Percentiles rank a stretch among this genome's conserved stretches.
phyloP scores from a whole-genome alignment of 805 yeast species.

The Hanseniaspora singularis region DNA sequence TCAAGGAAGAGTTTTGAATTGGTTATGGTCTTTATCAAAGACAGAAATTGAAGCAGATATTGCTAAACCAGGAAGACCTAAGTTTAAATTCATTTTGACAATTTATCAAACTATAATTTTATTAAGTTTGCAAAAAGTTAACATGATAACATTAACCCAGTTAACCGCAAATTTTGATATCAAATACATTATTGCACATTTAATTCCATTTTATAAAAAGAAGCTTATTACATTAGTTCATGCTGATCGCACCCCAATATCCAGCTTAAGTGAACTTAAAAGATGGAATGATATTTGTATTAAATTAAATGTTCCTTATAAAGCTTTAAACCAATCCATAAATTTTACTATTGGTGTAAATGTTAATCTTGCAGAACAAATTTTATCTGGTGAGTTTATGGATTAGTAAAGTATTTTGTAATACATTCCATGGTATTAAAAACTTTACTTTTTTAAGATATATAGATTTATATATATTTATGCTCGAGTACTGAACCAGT shows the following conservation, averaged over 20 bases:
- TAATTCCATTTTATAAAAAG: conserved; percentile 67
- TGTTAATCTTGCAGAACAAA: conserved; percentile 24
- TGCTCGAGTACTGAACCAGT: too few species aligned
- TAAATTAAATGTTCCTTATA: conserved; percentile 67
- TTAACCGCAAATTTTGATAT: conserved; percentile 59
- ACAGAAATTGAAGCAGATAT: conserved; percentile 84
- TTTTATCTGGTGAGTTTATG: conserved; percentile 3
- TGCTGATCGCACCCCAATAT: conserved; percentile 30
- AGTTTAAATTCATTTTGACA: conserved; percentile 70
- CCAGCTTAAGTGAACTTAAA: conserved; percentile 39
- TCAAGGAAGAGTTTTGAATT: conserved; percentile 75
- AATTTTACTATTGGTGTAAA: conserved; percentile 58
- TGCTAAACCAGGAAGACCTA: conserved; percentile 67
- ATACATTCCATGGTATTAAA: too few species aligned
- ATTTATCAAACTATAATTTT: conserved; percentile 79
- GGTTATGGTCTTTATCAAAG: conserved; percentile 93
- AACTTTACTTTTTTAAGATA: too few species aligned
- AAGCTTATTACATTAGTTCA: conserved; percentile 61
- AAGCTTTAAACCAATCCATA: conserved; percentile 70
- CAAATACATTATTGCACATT: conserved; percentile 55
- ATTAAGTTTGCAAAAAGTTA: conserved; percentile 41
- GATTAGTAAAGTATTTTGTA: too few species aligned
- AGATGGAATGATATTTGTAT: conserved; percentile 20
- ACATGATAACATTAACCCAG: conserved; percentile 38
- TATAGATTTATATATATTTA: too few species aligned